Conservation (phyloP, 129 eudicot species). For the Dittrichia graveolens region DNA sequence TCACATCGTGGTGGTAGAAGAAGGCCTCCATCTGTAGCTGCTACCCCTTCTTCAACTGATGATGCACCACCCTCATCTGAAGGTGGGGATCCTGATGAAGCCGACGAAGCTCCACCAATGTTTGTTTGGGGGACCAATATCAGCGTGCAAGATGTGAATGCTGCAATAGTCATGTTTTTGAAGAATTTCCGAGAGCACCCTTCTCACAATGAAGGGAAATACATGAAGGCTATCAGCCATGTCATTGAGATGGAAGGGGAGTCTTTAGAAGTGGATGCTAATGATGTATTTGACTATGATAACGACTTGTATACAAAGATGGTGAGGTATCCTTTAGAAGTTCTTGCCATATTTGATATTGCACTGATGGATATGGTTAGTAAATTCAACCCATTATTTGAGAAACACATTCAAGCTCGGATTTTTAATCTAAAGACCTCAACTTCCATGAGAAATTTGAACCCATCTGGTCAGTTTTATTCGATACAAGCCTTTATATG, state of each 20-base stretch:
- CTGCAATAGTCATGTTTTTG: conserved; percentile 76
- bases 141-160: conserved; percentile 90
- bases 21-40: conserved; percentile 41
- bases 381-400: conserved; percentile 63
- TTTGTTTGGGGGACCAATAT: conserved; percentile 96
- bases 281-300: conserved; percentile 73
- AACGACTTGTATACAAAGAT: conserved; percentile 77
- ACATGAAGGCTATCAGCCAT: conserved; percentile 65
- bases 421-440: conserved; percentile 73
- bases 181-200: conserved; percentile 62
- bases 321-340: conserved; percentile 91
- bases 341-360: conserved; percentile 86
- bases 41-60: conserved; percentile 37
- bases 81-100: conserved; percentile 66
- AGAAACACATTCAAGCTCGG: conserved; percentile 92
- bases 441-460: conserved; percentile 80
- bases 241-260: conserved; percentile 84
- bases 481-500: not conserved
- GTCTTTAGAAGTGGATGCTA: conserved; percentile 85
- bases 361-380: conserved; percentile 89
- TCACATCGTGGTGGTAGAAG: not conserved
- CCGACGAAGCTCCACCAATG: conserved; percentile 74
- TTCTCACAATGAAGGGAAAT: conserved; percentile 64
- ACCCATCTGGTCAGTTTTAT: conserved; percentile 75
- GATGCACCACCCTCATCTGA: conserved; percentile 59